These are phyloP conservation scores for Glycine soja DNA, from an alignment of 306 rosid genomes.

Conservation along the genomic window DNA sequence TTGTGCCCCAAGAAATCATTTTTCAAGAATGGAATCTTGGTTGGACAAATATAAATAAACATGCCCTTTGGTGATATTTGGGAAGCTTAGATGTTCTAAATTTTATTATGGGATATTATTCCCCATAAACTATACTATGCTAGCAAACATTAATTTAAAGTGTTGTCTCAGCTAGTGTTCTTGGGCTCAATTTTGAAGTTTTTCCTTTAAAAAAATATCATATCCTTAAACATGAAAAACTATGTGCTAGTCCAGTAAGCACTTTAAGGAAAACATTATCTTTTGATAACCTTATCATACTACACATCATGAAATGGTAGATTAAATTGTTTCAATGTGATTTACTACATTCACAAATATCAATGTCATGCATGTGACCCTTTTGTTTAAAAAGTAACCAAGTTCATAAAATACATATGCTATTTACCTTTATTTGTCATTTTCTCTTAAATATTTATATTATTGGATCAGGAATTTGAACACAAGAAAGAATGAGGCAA, in stretches of 20 bases:
- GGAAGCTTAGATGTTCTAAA: neutral
- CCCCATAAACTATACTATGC: neutral
- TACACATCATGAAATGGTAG: constrained; percentile 9
- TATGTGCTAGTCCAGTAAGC: neutral
- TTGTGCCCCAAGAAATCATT: neutral
- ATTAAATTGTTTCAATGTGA: constrained; percentile 28
- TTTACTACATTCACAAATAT: constrained; percentile 5
- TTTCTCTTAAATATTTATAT: constrained; percentile 33
- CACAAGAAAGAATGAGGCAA: constrained; percentile 91
- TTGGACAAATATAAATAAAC: neutral
- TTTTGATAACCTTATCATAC: constrained; percentile 21
- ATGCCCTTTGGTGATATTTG: neutral
- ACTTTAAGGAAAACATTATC: neutral
- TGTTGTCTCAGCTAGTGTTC: constrained; percentile 9
- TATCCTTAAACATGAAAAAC: constrained; percentile 10
- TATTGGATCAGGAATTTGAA: constrained; percentile 80
- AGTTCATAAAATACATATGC: constrained; percentile 7
- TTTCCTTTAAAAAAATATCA: neutral
- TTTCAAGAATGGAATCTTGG: neutral
- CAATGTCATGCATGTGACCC: neutral
- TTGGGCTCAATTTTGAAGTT: neutral
- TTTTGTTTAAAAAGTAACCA: constrained; percentile 7
- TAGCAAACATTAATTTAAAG: neutral
- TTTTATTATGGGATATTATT: neutral
- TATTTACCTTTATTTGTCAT: constrained; percentile 23